A percentile compares a stretch with the other conserved stretches of the same genome.
Evolutionary conservation across 345 rosid species (phyloP).

Genomic region (Hypericum perforatum): DNA sequence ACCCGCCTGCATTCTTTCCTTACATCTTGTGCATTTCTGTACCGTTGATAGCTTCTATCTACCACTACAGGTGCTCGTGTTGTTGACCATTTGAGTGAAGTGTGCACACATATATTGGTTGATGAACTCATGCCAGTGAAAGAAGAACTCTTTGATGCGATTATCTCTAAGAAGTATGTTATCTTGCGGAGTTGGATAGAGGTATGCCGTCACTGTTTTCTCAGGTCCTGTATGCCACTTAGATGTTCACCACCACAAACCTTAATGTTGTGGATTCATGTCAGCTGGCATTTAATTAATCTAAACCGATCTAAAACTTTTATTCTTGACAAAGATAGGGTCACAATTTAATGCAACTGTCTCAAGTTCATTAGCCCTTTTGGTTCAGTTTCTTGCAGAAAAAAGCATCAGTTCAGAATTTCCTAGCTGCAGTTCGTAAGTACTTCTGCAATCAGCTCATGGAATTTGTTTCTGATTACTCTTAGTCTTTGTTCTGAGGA

Average conservation of each 20-base stretch:
- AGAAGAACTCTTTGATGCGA: conserved; percentile 49
- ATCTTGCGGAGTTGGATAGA: conserved; percentile 50
- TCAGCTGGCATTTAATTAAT: no score
- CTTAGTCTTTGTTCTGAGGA: background rate
- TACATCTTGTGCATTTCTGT: no score
- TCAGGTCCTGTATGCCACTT: no score
- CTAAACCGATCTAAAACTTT: no score
- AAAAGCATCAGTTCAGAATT: conserved; percentile 50
- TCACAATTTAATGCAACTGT: no score
- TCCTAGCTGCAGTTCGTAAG: conserved; percentile 66
- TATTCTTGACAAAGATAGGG: no score
- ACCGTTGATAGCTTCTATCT: background rate
- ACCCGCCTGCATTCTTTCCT: no score
- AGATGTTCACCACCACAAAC: no score
- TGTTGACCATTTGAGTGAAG: conserved; percentile 33
- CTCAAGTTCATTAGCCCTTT: background rate
- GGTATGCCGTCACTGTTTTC: conserved; percentile 28
- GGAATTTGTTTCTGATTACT: background rate
- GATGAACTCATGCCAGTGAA: conserved; percentile 38
- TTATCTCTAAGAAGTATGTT: conserved; percentile 50
- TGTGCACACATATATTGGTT: conserved; percentile 71
- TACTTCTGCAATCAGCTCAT: conserved; percentile 17
- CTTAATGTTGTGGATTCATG: no score
- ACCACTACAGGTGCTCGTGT: conserved; percentile 46
- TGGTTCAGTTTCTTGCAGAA: conserved; percentile 55